Evolutionary conservation across 495 filamentous ascomycete genomes (phyloP).

Genomic region (Penicillium ochrochloron): DNA sequence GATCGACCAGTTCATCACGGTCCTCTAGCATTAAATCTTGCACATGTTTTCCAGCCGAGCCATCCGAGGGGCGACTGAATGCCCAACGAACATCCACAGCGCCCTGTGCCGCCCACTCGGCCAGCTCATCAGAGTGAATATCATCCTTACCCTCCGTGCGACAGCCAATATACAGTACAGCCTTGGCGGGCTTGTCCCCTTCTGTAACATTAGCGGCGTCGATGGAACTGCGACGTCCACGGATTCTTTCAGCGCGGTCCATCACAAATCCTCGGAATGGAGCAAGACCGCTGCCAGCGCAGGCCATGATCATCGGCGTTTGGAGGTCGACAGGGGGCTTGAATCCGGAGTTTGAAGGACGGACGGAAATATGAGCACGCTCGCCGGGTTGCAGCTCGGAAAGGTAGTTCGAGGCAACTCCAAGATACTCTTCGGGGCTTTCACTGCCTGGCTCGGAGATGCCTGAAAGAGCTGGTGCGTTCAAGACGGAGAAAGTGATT

Average conservation of each 20-base stretch:
- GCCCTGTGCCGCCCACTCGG: slow-evolving; percentile 60
- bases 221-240: slow-evolving; percentile 44
- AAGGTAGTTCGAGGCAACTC: slow-evolving; percentile 65
- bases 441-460: slow-evolving; percentile 37
- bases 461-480: slow-evolving; percentile 55
- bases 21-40: slow-evolving; percentile 64
- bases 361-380: slow-evolving; percentile 63
- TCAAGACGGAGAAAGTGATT: slow-evolving; percentile 69
- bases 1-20: slow-evolving; percentile 49
- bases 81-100: slow-evolving; percentile 62
- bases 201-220: slow-evolving; percentile 18
- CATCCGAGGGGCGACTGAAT: slow-evolving; percentile 49
- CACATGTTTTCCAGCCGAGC: slow-evolving; percentile 54
- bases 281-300: slow-evolving; percentile 61
- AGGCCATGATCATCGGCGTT: slow-evolving; percentile 70
- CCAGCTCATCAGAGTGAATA: slow-evolving; percentile 64
- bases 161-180: slow-evolving; percentile 69
- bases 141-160: slow-evolving; percentile 60
- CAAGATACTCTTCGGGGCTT: slow-evolving; percentile 46
- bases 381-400: slow-evolving; percentile 61
- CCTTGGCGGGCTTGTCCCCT: slow-evolving; percentile 53
- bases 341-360: slow-evolving; percentile 62
- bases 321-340: slow-evolving; percentile 63
- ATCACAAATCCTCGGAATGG: slow-evolving; percentile 75
- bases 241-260: slow-evolving; percentile 63